Evolutionary conservation across 345 rosid genomes (phyloP), one percentile per base, ranked within the genome.

Genomic region (Geranium brycei): DNA sequence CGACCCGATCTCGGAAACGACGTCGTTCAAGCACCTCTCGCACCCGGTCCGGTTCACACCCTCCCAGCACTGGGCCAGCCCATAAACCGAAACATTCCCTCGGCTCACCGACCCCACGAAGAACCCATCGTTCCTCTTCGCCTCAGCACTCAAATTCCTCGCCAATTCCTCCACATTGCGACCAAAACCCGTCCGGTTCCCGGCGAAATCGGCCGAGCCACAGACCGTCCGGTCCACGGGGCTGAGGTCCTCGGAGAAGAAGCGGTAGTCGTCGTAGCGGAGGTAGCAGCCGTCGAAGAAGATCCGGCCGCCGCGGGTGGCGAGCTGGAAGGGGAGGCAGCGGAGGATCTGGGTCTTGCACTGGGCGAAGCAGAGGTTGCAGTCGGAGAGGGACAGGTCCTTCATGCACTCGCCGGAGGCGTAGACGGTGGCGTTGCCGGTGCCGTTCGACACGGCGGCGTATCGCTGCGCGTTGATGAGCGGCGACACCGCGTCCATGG

Each of bases 61-160:
- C 69, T 86, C 79, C 95, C 95, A 88, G 67, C 96, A 92, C 75
- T 92, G 98, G 66, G 89, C 98, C 73, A 92, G 69, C 51, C 91
- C 98, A 69, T 81, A 87, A 80, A 83, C 93, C 53, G 87, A 73
- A 53, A 70, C 79, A 77, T 87, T 83, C 70, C 72, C 77, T 61
- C 67, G 74, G 57, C 64, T 62, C 73, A 80, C 82, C 18, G 73
- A 81, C 3, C 91, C 96, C 12, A 80, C 93, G 16, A 57, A 79
- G 72, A 87, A 89, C 17, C 92, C 86, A 63, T 66, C 82, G 53
- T 80, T 84, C 53, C 57, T 74, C 8, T 72, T 73, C 19, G 91
- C 91, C 63, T 68, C 64, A 7, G 47, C 73, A 32, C 84, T 86
- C 88, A 89, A 69, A 63, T 83, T 83, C 74, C 67, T 81, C 64